A percentile compares a stretch with the other conserved stretches of the same genome.
These are phyloP conservation scores for Ceratocystis huliohia DNA, from an alignment of 2,329 filamentous ascomycete genomes.

Conservation along the genomic window DNA sequence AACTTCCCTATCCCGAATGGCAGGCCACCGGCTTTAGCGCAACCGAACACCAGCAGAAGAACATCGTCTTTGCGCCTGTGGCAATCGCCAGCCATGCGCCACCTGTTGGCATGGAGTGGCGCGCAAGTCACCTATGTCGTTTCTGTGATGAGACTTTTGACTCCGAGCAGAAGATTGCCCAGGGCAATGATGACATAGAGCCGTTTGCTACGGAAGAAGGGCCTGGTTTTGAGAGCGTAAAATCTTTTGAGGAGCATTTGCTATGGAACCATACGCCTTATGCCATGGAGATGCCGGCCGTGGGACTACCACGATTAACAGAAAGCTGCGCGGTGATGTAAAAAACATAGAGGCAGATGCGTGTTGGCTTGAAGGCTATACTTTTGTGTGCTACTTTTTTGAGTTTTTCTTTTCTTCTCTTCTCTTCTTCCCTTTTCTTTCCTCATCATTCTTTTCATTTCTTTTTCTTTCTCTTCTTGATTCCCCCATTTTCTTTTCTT, in stretches of 20 bases:
- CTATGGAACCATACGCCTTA: slow-evolving; percentile 40
- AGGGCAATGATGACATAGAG: slow-evolving; percentile 38
- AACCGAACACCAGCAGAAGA: slow-evolving; percentile 35
- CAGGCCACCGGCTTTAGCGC: slow-evolving; percentile 36
- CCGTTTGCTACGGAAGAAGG: slow-evolving; percentile 38
- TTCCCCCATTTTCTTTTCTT: background rate
- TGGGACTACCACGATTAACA: slow-evolving; percentile 27
- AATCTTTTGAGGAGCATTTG: slow-evolving; percentile 41
- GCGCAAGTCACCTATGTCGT: slow-evolving; percentile 40
- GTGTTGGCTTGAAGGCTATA: background rate
- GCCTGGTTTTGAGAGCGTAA: slow-evolving; percentile 37
- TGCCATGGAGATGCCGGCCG: slow-evolving; percentile 26
- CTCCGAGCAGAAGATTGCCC: slow-evolving; percentile 33
- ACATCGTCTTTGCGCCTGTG: slow-evolving; percentile 43
- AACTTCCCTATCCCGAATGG: slow-evolving; percentile 33
- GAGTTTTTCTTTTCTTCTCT: slow-evolving; percentile 12
- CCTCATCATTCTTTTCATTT: slow-evolving; percentile 10
- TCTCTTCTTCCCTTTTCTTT: background rate
- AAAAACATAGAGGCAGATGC: slow-evolving; percentile 8
- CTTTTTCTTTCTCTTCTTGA: slow-evolving; percentile 7
- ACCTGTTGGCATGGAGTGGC: slow-evolving; percentile 39
- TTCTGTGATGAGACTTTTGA: slow-evolving; percentile 42
- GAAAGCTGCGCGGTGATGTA: slow-evolving; percentile 39
- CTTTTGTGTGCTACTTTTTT: background rate
- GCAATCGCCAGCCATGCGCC: slow-evolving; percentile 46